A percentile compares a stretch with the other conserved stretches of the same genome.
These are phyloP conservation scores for Metahyphopichia silvanorum DNA, from an alignment of 805 yeast genomes.

Conservation along the genomic window DNA sequence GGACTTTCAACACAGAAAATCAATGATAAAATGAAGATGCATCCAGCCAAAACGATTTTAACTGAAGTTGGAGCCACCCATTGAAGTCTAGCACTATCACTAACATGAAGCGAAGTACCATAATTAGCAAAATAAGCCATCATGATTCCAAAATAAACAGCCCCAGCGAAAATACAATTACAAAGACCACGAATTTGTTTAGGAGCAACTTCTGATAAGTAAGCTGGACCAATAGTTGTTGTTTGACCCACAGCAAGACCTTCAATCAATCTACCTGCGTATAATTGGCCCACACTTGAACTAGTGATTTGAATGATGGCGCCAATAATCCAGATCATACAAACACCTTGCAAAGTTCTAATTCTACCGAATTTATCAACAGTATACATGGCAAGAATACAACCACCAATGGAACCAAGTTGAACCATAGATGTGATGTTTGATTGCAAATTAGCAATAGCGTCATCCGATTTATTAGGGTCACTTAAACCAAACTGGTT, in stretches of 20 bases:
- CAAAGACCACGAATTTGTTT: constrained; percentile 47
- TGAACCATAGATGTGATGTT: constrained; percentile 58
- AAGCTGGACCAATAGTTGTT: constrained; percentile 51
- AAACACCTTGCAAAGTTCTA: constrained; percentile 40
- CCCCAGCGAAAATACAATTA: constrained; percentile 50
- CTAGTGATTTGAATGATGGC: constrained; percentile 47
- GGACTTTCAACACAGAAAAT: constrained; percentile 45
- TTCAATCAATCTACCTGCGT: constrained; percentile 51
- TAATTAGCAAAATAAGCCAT: constrained; percentile 43
- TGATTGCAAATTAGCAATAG: constrained; percentile 43
- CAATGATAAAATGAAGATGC: constrained; percentile 37
- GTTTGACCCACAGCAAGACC: constrained; percentile 54
- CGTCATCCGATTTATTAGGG: constrained; percentile 22
- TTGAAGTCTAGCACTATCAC: constrained; percentile 24
- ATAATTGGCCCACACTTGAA: constrained; percentile 42
- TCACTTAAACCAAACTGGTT: constrained; percentile 41
- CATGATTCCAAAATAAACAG: constrained; percentile 53
- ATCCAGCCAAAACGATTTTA: constrained; percentile 46
- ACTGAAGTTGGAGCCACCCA: constrained; percentile 50
- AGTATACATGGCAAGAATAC: constrained; percentile 39
- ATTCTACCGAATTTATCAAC: constrained; percentile 50
- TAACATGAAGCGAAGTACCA: constrained; percentile 15
- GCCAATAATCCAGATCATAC: constrained; percentile 42
- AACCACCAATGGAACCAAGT: constrained; percentile 52
- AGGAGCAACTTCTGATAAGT: constrained; percentile 52